phyloP scores from a whole-genome alignment of 352 stramenopile species.

The Poterioochromonas sp. region DNA sequence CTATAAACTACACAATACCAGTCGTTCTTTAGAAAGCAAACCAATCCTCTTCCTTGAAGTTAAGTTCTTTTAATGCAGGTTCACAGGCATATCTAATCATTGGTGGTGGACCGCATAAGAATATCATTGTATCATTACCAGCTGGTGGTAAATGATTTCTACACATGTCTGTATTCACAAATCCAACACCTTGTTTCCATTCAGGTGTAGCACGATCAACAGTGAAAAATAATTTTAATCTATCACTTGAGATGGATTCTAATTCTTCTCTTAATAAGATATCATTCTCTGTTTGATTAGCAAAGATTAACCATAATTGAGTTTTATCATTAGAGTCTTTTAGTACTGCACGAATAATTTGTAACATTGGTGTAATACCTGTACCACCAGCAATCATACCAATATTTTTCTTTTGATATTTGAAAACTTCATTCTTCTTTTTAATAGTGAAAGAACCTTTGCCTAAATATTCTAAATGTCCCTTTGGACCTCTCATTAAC shows the following conservation, averaged over 20 bases:
- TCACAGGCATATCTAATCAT: constrained; percentile 81
- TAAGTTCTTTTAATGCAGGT: constrained; percentile 15
- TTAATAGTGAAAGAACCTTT: constrained; percentile 82
- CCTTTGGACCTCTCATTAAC: constrained; percentile 88
- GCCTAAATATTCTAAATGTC: constrained; percentile 81
- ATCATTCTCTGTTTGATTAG: constrained; percentile 89
- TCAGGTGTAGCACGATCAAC: constrained; percentile 58
- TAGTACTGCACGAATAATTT: constrained; percentile 74
- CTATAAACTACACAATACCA: too few relatives aligned
- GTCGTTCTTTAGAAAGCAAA: constrained; percentile 25
- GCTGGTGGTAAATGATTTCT: constrained; percentile 69
- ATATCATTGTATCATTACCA: constrained; percentile 68
- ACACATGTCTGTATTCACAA: constrained; percentile 89
- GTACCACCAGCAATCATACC: constrained; percentile 95
- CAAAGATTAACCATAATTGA: constrained; percentile 65
- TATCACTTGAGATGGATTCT: constrained; percentile 56
- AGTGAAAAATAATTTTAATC: constrained; percentile 68
- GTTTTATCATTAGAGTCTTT: constrained; percentile 48
- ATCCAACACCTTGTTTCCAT: constrained; percentile 87
- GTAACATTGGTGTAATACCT: constrained; percentile 95
- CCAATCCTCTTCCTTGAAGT: not conserved
- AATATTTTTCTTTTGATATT: constrained; percentile 68
- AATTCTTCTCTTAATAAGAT: constrained; percentile 90
- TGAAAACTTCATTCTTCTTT: constrained; percentile 54
- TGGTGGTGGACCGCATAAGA: constrained; percentile 92